Evolutionary conservation across 352 stramenopile genomes (phyloP).

Genomic region (Phytophthora parvispora): DNA sequence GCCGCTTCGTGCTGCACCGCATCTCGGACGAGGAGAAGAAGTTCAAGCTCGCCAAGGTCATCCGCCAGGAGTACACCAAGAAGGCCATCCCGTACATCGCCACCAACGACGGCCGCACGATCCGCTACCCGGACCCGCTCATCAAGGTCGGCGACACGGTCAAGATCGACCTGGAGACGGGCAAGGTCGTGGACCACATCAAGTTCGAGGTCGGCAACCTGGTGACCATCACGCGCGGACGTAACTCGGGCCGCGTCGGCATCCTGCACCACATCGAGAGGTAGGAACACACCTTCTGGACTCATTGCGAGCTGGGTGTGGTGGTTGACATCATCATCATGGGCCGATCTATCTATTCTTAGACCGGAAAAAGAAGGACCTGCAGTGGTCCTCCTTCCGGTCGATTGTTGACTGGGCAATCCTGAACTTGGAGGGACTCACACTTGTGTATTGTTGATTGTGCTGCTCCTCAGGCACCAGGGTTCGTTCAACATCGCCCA

Average conservation of each 20-base stretch:
- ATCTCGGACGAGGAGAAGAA: slow-evolving; percentile 97
- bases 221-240: slow-evolving; percentile 98
- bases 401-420: slow-evolving; percentile 3
- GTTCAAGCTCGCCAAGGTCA: slow-evolving; percentile 99
- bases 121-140: slow-evolving; percentile 99
- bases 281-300: slow-evolving; percentile 92
- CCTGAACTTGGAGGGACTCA: slow-evolving; percentile 22
- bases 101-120: slow-evolving; percentile 99
- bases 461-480: slow-evolving; percentile 90
- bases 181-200: slow-evolving; percentile 98
- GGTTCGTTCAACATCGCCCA: slow-evolving; percentile 99
- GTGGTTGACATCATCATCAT: slow-evolving; percentile 45
- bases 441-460: slow-evolving; percentile 31
- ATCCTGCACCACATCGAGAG: slow-evolving; percentile 98
- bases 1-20: slow-evolving; percentile 98
- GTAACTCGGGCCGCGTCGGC: slow-evolving; percentile 98
- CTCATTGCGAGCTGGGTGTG: slow-evolving; percentile 92
- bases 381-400: too few species aligned
- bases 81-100: slow-evolving; percentile 99
- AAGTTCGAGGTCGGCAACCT: slow-evolving; percentile 99
- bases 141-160: slow-evolving; percentile 99
- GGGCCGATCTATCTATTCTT: slow-evolving; percentile 10
- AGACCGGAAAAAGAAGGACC: neutral
- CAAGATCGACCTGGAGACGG: slow-evolving; percentile 99
- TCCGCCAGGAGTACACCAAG: slow-evolving; percentile 94